Evolutionary conservation across 139 green algal species (phyloP).

Genomic region (Chlamydomonas urium): DNA sequence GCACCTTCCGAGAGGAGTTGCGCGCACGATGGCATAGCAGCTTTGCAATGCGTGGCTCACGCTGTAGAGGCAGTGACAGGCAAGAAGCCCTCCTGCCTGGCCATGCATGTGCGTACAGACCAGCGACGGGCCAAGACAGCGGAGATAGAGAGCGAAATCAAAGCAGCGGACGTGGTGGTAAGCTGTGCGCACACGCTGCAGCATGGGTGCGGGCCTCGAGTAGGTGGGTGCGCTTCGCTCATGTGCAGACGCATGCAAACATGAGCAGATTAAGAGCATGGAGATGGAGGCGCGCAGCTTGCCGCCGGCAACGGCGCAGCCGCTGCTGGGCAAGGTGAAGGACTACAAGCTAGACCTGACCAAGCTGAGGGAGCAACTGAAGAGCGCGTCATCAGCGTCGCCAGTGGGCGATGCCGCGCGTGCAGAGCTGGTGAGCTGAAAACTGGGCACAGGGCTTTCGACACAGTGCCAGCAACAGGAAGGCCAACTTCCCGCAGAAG

Average conservation of each 20-base stretch:
- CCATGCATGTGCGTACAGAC: conserved; percentile 43
- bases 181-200: conserved; percentile 17
- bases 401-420: conserved; percentile 45
- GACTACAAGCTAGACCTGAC: conserved; percentile 87
- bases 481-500: too few species aligned
- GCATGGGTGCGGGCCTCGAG: neutral
- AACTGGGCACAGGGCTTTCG: neutral
- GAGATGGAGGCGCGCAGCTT: conserved; percentile 91
- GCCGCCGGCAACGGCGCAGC: conserved; percentile 49
- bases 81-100: neutral
- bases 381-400: conserved; percentile 24
- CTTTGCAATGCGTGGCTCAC: too few species aligned
- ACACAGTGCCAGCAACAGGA: too few species aligned
- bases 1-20: too few species aligned
- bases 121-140: conserved; percentile 45
- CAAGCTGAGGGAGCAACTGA: conserved; percentile 59
- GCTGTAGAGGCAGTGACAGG: too few species aligned
- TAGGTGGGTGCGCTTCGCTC: neutral
- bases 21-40: too few species aligned
- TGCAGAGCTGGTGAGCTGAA: conserved; percentile 61
- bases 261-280: conserved; percentile 86
- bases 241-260: neutral
- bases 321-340: conserved; percentile 72
- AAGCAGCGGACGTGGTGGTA: conserved; percentile 79
- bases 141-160: conserved; percentile 75